Conservation (phyloP, 192 early-diverging fungal species). For the Rhizophagus clarus region DNA sequence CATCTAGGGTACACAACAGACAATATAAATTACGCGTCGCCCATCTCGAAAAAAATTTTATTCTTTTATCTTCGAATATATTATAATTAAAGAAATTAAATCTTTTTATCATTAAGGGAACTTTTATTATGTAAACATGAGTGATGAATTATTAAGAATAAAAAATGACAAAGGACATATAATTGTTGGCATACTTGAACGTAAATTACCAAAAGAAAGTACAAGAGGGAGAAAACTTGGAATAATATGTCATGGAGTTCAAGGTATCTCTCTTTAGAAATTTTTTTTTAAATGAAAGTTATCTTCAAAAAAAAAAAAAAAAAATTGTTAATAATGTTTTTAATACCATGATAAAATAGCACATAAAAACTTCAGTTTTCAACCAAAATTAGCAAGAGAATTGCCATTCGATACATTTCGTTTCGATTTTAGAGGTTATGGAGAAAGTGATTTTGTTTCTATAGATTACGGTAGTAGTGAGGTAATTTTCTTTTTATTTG, state of each 20-base stretch:
- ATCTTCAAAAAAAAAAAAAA: neutral
- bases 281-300: neutral
- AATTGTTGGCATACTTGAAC: slow-evolving; percentile 36
- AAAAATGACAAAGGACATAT: slow-evolving; percentile 27
- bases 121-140: neutral
- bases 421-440: slow-evolving; percentile 45
- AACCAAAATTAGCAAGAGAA: slow-evolving; percentile 36
- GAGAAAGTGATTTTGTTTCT: slow-evolving; percentile 34
- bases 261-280: slow-evolving; percentile 22
- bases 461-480: neutral
- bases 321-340: no score
- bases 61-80: no score
- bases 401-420: slow-evolving; percentile 41
- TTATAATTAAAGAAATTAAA: no score
- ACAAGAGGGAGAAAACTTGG: slow-evolving; percentile 18
- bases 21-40: no score
- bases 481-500: neutral
- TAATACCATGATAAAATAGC: no score
- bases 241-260: slow-evolving; percentile 36
- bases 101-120: no score
- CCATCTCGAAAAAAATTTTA: no score
- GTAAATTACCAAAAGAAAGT: slow-evolving; percentile 2
- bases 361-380: slow-evolving; percentile 44
- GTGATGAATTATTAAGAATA: slow-evolving; percentile 17
- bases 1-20: no score